These are phyloP conservation scores for Hyaloscypha variabilis DNA, from an alignment of 495 filamentous ascomycete genomes.

Conservation along the genomic window DNA sequence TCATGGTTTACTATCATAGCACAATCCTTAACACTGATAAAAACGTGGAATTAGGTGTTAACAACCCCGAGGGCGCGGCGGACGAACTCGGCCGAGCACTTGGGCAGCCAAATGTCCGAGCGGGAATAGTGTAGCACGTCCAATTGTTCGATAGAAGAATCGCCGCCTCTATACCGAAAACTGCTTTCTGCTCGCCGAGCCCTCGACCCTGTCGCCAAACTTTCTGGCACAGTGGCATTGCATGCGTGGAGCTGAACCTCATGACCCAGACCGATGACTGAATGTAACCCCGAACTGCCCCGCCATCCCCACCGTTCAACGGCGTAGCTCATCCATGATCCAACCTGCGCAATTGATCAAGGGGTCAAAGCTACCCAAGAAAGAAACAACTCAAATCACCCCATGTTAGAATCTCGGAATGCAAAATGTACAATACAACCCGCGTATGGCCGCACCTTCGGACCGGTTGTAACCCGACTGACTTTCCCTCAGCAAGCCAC, in stretches of 20 bases:
- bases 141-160: too few relatives aligned
- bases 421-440: neutral
- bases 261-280: neutral
- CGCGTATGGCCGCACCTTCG: neutral
- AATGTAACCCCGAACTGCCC: neutral
- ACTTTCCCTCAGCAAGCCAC: neutral
- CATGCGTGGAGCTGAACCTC: neutral
- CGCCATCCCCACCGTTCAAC: neutral
- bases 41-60: too few relatives aligned
- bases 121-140: too few relatives aligned
- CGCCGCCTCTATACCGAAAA: neutral
- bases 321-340: neutral
- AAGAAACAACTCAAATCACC: neutral
- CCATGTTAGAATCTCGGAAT: neutral
- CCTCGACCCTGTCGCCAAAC: neutral
- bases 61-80: too few relatives aligned
- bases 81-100: too few relatives aligned
- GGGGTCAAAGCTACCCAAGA: neutral
- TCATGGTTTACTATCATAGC: neutral
- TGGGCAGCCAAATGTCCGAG: too few relatives aligned
- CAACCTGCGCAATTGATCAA: neutral
- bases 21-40: too few relatives aligned
- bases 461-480: neutral
- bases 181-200: neutral
- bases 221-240: neutral